Evolutionary conservation across 1,139 yeast genomes (phyloP).

Genomic region (Sugiyamaella pinicola): DNA sequence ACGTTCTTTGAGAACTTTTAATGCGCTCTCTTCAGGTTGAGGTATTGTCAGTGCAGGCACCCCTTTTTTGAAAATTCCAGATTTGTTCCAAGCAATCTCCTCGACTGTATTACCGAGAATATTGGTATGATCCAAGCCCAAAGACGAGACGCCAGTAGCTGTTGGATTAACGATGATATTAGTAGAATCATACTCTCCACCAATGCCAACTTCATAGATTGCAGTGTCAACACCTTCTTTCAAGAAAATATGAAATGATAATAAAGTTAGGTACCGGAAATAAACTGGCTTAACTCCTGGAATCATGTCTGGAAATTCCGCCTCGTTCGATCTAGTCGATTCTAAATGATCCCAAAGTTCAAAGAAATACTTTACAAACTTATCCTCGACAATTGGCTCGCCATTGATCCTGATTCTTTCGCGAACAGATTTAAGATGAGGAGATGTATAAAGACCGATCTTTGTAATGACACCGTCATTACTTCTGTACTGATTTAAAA

Average conservation of each 20-base stretch:
- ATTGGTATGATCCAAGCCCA: constrained; percentile 91
- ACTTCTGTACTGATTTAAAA: constrained; percentile 61
- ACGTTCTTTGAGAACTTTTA: constrained; percentile 54
- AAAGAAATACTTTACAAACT: constrained; percentile 85
- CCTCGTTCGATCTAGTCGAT: constrained; percentile 55
- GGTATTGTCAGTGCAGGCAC: constrained; percentile 69
- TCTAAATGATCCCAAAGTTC: constrained; percentile 89
- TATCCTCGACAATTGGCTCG: constrained; percentile 73
- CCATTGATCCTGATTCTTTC: constrained; percentile 92
- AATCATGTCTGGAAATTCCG: constrained; percentile 71
- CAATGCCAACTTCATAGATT: constrained; percentile 96
- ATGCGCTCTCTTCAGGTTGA: constrained; percentile 56
- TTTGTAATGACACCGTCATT: constrained; percentile 42
- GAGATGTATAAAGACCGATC: constrained; percentile 91
- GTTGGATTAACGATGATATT: constrained; percentile 80
- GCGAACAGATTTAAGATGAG: constrained; percentile 89
- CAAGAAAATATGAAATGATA: constrained; percentile 88
- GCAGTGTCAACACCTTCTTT: constrained; percentile 90
- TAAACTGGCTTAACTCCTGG: constrained; percentile 83
- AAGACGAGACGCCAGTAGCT: constrained; percentile 80
- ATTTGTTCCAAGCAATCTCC: constrained; percentile 94
- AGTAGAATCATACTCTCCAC: constrained; percentile 96
- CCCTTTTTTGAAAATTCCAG: constrained; percentile 80
- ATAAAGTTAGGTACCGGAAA: constrained; percentile 83
- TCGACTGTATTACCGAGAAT: constrained; percentile 88